Percentiles rank a stretch among this genome's conserved stretches.
These are phyloP conservation scores for Xylaria sp. DNA, from an alignment of 2,329 filamentous ascomycete species.

Conservation along the genomic window DNA sequence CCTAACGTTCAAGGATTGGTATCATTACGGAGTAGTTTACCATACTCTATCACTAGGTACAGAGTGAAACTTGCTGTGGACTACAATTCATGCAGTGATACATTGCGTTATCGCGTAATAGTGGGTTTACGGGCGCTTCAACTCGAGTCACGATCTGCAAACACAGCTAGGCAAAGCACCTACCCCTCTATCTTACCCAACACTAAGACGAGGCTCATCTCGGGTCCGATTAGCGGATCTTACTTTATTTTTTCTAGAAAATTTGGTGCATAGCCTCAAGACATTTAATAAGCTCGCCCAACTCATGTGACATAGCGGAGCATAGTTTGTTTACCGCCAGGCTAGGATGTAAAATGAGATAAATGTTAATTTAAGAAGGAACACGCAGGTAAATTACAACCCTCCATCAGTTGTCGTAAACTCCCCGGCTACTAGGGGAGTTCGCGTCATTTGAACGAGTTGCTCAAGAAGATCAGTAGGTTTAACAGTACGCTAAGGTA, in stretches of 20 bases:
- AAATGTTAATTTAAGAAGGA: constrained; percentile 2
- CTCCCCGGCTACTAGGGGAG: constrained; percentile 12
- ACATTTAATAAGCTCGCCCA: neutral
- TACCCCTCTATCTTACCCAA: neutral
- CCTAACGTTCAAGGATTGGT: neutral
- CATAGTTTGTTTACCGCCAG: neutral
- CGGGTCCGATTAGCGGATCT: neutral
- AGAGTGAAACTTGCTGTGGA: neutral
- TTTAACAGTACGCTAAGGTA: constrained; percentile 11
- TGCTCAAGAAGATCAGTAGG: neutral
- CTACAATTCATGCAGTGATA: neutral
- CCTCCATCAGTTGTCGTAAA: constrained; percentile 9
- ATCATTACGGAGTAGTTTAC: neutral
- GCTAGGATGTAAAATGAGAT: neutral
- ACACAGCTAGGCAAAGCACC: neutral
- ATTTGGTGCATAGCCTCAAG: neutral
- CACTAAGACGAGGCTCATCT: neutral
- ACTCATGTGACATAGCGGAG: neutral
- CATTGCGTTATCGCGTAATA: neutral
- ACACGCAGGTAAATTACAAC: neutral
- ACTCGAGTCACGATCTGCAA: neutral
- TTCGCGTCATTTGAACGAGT: neutral
- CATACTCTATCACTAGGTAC: neutral
- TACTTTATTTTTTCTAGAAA: neutral
- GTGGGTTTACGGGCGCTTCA: neutral